These are phyloP conservation scores for Karstenula rhodostoma DNA, from an alignment of 2,329 filamentous ascomycete genomes.

Conservation along the genomic window DNA sequence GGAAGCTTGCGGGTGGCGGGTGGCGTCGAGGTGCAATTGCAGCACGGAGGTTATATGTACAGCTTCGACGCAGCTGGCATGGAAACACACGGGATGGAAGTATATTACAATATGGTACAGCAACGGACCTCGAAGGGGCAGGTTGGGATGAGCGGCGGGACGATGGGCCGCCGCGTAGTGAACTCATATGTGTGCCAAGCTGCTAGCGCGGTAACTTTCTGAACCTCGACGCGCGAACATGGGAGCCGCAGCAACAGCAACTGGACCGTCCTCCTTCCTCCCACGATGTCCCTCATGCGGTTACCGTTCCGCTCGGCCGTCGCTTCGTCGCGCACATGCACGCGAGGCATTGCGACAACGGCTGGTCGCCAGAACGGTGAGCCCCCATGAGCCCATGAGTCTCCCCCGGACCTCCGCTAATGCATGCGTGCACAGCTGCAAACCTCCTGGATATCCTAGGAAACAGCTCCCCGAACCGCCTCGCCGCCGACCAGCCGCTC, in stretches of 20 bases:
- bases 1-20: slow-evolving; percentile 17
- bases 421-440: background rate
- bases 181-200: slow-evolving; percentile 32
- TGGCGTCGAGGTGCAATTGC: slow-evolving; percentile 22
- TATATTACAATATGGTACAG: slow-evolving; percentile 5
- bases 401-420: slow-evolving; percentile 5
- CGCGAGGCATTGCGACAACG: slow-evolving; percentile 37
- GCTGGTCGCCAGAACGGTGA: slow-evolving; percentile 28
- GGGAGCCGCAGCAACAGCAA: background rate
- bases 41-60: background rate
- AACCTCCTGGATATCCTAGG: slow-evolving; percentile 33
- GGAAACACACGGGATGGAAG: background rate
- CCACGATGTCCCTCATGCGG: slow-evolving; percentile 34
- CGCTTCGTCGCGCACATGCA: slow-evolving; percentile 19
- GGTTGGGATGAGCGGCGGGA: slow-evolving; percentile 4
- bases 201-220: slow-evolving; percentile 19
- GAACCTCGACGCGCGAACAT: slow-evolving; percentile 25
- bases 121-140: background rate
- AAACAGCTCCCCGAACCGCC: slow-evolving; percentile 19
- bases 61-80: slow-evolving; percentile 2
- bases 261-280: slow-evolving; percentile 1
- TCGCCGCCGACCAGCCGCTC: slow-evolving; percentile 9
- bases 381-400: background rate
- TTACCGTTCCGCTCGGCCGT: slow-evolving; percentile 24
- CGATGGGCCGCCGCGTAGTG: slow-evolving; percentile 13